Conservation (phyloP, 106 monocot genomes). For the Platanthera guangdongensis region DNA sequence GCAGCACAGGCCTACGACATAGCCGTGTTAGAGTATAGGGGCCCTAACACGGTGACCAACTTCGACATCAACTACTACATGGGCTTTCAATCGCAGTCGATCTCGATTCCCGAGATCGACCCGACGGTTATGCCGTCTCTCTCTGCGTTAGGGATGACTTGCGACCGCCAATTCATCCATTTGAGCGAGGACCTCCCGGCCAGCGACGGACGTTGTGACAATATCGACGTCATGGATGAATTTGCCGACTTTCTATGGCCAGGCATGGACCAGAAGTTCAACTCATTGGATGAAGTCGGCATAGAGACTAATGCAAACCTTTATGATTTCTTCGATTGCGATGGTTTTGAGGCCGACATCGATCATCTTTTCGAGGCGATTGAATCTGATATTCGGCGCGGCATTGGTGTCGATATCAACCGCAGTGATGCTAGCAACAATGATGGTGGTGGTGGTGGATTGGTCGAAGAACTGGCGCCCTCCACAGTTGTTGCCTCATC, state of each 20-base stretch:
- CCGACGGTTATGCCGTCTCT: not conserved
- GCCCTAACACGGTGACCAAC: slow-evolving; percentile 74
- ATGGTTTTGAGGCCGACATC: not conserved
- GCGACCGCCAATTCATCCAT: no score
- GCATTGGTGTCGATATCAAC: not conserved
- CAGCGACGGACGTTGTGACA: not conserved
- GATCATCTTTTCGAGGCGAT: not conserved
- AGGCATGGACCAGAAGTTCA: not conserved
- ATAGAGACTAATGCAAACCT: not conserved
- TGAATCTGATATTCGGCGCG: not conserved
- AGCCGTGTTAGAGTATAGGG: slow-evolving; percentile 80
- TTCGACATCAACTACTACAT: slow-evolving; percentile 67
- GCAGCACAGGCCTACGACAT: slow-evolving; percentile 87
- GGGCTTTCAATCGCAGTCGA: not conserved
- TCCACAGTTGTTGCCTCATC: not conserved
- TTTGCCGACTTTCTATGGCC: not conserved
- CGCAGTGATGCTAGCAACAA: not conserved
- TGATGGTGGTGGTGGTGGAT: not conserved
- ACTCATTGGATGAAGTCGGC: not conserved
- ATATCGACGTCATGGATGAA: not conserved
- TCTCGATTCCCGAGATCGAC: not conserved
- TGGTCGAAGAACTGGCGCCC: not conserved
- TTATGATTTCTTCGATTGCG: not conserved
- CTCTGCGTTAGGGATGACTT: not conserved
- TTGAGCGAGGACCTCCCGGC: not conserved